phyloP scores from a whole-genome alignment of 305 asterid species.

The Fraxinus greggii region DNA sequence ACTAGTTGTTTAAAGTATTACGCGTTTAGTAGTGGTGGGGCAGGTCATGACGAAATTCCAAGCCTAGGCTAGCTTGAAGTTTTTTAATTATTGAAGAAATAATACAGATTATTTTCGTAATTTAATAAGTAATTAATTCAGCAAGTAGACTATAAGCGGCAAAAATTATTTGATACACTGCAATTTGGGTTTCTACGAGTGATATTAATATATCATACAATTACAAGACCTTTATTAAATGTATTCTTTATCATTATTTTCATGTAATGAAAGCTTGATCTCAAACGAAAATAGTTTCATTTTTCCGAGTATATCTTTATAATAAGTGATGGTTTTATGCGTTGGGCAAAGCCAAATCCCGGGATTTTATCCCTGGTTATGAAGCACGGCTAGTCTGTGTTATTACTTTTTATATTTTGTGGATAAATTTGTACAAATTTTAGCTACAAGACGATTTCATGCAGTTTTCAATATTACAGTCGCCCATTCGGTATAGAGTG shows the following conservation, averaged over 20 bases:
- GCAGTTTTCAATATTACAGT: no score
- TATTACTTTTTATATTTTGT: background rate
- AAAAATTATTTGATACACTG: no score
- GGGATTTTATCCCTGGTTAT: no score
- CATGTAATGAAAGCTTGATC: background rate
- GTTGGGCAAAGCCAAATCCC: no score
- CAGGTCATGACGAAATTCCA: background rate
- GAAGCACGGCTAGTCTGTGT: no score
- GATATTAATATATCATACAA: no score
- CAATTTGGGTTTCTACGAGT: no score
- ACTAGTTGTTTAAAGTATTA: background rate
- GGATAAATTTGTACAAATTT: background rate
- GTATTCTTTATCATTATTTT: background rate
- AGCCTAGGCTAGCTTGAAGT: no score
- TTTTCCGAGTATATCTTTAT: no score
- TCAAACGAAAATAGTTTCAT: background rate
- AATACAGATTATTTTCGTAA: no score
- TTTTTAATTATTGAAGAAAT: background rate
- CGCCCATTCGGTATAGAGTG: background rate
- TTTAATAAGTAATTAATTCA: background rate
- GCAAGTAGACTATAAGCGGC: background rate
- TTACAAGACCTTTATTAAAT: no score
- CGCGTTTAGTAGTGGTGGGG: conserved; percentile 15
- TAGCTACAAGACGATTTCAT: background rate
- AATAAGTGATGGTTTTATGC: background rate